Base-by-base conservation (phyloP, 1,284 basidiomycete genomes). In the Apiotrichum domesticum region DNA sequence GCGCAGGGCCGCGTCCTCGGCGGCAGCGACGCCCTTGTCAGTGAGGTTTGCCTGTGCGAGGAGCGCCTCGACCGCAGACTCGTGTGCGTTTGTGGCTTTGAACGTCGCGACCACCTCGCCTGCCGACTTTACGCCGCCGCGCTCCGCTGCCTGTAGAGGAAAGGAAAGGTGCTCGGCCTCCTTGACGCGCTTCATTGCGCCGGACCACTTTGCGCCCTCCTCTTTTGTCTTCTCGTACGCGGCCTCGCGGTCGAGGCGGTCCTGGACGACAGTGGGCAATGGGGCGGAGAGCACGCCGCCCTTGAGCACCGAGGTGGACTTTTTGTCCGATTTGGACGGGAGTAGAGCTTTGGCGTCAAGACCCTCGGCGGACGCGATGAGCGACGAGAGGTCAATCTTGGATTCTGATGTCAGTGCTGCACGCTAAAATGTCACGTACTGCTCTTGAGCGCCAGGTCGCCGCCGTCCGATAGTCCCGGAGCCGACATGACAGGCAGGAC, bases 161-260 rank as follows among this genome's bases (percentile, higher is more conserved):
- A 97, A 96, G 37, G 87, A 90, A 37, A 96, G 79, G 72, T 95
- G 90, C 66, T 96, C 91, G 4, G 93, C 91, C 84, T 92, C 87
- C 66, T 85, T 85, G 62, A 94, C 88, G 34, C 84, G 81, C 74
- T 87, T 87, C 86, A 96, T 97, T 2, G 91, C 89, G 8, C 85
- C 85, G 46, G 85, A 85, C 95, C 95, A 98, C 77, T 95, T 96
- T 63, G 90, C 85, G 3, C 95, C 88, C 73, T 98, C 94, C 64
- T 85, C 83, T 69, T 90, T 91, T 3, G 93, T 96, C 73, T 88
- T 83, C 67, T 93, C 89, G 73, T 97, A 97, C 0, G 95, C 96
- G 3, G 92, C 95, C 71, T 92, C 85, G 46, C 95, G 85, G 67
- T 97, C 93, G 1, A 98, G 77, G 46, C 88, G 85, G 62, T 97